Evolutionary conservation across 441 rosid genomes (phyloP).

Genomic region (Gossypium trilobum): DNA sequence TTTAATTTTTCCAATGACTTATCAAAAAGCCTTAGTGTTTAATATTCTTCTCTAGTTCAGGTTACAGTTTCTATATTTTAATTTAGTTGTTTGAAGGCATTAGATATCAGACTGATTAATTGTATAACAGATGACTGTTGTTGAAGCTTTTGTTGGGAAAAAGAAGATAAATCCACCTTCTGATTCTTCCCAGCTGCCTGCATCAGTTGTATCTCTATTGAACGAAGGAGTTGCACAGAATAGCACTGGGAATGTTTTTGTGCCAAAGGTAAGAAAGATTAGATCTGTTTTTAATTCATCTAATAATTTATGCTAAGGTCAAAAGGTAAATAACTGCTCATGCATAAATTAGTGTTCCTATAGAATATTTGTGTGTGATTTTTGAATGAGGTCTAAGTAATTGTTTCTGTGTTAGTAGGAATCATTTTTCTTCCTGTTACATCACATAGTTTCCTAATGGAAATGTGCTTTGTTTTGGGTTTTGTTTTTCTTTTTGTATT

Average conservation of each 20-base stretch:
- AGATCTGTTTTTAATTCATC: conserved; percentile 8
- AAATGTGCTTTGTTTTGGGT: not conserved
- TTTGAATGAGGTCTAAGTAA: not conserved
- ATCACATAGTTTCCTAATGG: not conserved
- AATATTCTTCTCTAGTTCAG: not conserved
- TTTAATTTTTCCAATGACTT: not conserved
- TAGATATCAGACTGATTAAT: conserved; percentile 7
- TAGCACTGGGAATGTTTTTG: conserved; percentile 74
- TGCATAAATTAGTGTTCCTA: not conserved
- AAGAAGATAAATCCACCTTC: conserved; percentile 47
- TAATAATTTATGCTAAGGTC: not conserved
- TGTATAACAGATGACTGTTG: conserved; percentile 73
- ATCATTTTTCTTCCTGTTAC: not conserved
- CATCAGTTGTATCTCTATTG: conserved; percentile 44
- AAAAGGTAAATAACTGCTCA: not conserved
- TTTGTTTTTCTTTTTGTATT: not conserved
- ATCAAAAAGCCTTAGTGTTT: not conserved
- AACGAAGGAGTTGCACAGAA: conserved; percentile 72
- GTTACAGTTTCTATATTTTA: not conserved
- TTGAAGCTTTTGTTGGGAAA: conserved; percentile 72
- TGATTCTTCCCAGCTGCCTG: conserved; percentile 45
- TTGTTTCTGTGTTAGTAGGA: not conserved
- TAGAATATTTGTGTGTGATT: not conserved
- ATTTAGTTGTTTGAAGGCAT: not conserved
- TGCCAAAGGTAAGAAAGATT: conserved; percentile 49